Conservation (phyloP, 345 rosid genomes). For the Angophora floribunda region DNA sequence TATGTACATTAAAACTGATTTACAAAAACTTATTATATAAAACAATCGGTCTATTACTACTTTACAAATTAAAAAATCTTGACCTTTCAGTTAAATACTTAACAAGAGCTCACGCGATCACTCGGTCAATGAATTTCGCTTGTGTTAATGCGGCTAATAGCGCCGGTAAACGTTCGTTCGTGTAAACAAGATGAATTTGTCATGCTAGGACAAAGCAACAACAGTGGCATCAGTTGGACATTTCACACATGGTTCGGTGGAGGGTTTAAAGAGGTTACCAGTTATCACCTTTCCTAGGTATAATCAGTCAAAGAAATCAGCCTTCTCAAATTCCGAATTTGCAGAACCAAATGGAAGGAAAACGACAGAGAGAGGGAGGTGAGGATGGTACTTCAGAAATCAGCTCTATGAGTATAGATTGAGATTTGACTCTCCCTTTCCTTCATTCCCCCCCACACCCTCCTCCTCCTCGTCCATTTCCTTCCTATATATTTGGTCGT, state of each 20-base stretch:
- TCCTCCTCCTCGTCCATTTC: neutral
- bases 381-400: neutral
- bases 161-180: neutral
- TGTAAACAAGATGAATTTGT: neutral
- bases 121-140: neutral
- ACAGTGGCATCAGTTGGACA: neutral
- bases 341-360: neutral
- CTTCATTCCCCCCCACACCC: neutral
- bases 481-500: neutral
- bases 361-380: rapidly evolving
- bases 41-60: neutral
- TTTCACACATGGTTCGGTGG: neutral
- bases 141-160: neutral
- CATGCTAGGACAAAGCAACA: neutral
- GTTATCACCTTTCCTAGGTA: neutral
- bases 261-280: neutral
- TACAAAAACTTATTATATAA: neutral
- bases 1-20: neutral
- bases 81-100: neutral
- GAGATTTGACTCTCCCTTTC: neutral
- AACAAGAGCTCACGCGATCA: neutral
- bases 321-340: neutral
- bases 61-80: neutral
- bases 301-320: neutral
- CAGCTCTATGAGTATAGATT: no score